Evolutionary conservation across 306 rosid genomes (phyloP).

Genomic region (Gynostemma pentaphyllum): DNA sequence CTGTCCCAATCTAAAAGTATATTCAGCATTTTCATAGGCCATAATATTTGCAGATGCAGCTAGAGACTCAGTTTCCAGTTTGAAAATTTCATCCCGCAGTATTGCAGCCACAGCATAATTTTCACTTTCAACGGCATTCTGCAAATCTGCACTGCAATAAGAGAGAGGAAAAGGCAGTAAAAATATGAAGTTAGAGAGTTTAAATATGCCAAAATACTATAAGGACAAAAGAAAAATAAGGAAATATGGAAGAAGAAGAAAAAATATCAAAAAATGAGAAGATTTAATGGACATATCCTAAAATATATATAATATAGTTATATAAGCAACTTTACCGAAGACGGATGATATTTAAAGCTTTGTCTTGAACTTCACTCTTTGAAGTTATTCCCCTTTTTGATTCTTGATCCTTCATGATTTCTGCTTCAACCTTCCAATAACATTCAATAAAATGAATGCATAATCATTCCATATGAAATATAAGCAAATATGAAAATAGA

Average conservation of each 20-base stretch:
- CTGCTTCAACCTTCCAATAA: constrained; percentile 73
- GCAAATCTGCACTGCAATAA: constrained; percentile 66
- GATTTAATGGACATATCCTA: constrained; percentile 14
- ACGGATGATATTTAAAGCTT: constrained; percentile 55
- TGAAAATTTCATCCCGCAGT: constrained; percentile 61
- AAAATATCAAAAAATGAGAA: background rate
- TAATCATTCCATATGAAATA: background rate
- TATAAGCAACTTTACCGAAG: constrained; percentile 47
- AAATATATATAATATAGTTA: constrained; percentile 5
- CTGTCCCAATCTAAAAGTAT: constrained; percentile 79
- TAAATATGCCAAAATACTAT: constrained; percentile 1
- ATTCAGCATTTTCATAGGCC: constrained; percentile 70
- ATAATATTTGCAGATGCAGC: constrained; percentile 77
- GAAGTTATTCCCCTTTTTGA: constrained; percentile 70
- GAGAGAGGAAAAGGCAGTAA: constrained; percentile 11
- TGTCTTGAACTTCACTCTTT: constrained; percentile 89
- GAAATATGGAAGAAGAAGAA: background rate
- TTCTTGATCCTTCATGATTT: constrained; percentile 59
- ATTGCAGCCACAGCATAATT: constrained; percentile 71
- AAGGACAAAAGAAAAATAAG: background rate
- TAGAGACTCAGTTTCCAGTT: constrained; percentile 70
- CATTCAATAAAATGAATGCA: constrained; percentile 14
- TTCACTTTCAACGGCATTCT: constrained; percentile 59
- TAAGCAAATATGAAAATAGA: background rate
- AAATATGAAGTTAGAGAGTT: background rate